Conservation (phyloP, 352 stramenopile genomes). For the Blastocystis sp. region DNA sequence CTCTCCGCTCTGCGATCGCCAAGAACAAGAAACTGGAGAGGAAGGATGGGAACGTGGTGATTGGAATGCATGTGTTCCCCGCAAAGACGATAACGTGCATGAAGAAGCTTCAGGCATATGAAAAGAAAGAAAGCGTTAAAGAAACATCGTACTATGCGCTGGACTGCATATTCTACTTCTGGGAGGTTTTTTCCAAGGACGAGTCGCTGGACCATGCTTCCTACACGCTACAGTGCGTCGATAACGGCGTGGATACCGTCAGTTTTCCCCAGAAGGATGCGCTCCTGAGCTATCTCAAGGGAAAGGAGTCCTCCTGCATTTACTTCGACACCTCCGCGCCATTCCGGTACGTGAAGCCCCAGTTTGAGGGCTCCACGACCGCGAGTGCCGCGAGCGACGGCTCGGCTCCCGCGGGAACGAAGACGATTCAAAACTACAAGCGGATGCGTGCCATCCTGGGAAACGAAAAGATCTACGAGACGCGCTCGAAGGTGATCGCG, state of each 20-base stretch:
- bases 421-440: conserved; percentile 55
- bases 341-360: conserved; percentile 61
- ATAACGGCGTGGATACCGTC: conserved; percentile 55
- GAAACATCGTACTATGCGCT: conserved; percentile 51
- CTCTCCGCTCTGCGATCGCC: conserved; percentile 36
- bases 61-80: conserved; percentile 55
- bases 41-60: conserved; percentile 50
- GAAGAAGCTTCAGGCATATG: conserved; percentile 26
- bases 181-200: conserved; percentile 56
- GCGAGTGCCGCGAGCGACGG: not conserved
- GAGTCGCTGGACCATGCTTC: conserved; percentile 21
- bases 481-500: conserved; percentile 46
- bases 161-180: conserved; percentile 61
- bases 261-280: conserved; percentile 56
- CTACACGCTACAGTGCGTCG: conserved; percentile 40
- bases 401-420: not conserved
- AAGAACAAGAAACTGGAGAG: conserved; percentile 44
- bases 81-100: conserved; percentile 65
- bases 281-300: conserved; percentile 47
- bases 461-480: conserved; percentile 66
- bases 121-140: conserved; percentile 29
- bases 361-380: not conserved
- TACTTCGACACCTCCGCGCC: conserved; percentile 38
- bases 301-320: conserved; percentile 17
- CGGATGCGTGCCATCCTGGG: conserved; percentile 39